Evolutionary conservation across 305 asterid genomes (phyloP).

Genomic region (Fraxinus paxiana): DNA sequence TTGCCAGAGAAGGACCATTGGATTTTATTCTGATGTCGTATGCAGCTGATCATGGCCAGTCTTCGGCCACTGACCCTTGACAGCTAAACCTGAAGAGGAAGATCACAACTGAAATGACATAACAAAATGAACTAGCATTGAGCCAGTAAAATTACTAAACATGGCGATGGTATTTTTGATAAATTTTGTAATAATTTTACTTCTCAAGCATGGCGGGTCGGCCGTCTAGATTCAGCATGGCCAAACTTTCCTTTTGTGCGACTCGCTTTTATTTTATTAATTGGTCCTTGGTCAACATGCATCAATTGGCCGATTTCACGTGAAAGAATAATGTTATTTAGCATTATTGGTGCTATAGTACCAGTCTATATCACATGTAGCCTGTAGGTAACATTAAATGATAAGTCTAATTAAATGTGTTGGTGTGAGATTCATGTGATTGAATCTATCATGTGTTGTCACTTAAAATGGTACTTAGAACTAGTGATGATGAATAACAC

Average conservation of each 20-base stretch:
- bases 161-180: neutral
- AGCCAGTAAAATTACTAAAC: neutral
- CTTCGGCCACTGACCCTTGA: neutral
- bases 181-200: neutral
- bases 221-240: neutral
- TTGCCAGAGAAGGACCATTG: constrained; percentile 84
- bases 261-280: too few relatives aligned
- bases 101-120: neutral
- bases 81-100: neutral
- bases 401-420: neutral
- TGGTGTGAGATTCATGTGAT: too few relatives aligned
- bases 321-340: neutral
- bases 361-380: neutral
- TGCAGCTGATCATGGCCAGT: constrained; percentile 42
- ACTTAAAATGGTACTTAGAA: neutral
- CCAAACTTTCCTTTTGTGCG: neutral
- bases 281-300: too few relatives aligned
- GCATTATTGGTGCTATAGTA: neutral
- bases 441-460: neutral
- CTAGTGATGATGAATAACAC: too few relatives aligned
- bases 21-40: constrained; percentile 86
- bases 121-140: neutral
- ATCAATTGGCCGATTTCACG: neutral
- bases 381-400: too few relatives aligned
- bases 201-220: neutral